Percentiles rank a stretch among this genome's conserved stretches.
phyloP scores from a whole-genome alignment of 371 early-diverging fungal genomes.

The Mortierella sp. region DNA sequence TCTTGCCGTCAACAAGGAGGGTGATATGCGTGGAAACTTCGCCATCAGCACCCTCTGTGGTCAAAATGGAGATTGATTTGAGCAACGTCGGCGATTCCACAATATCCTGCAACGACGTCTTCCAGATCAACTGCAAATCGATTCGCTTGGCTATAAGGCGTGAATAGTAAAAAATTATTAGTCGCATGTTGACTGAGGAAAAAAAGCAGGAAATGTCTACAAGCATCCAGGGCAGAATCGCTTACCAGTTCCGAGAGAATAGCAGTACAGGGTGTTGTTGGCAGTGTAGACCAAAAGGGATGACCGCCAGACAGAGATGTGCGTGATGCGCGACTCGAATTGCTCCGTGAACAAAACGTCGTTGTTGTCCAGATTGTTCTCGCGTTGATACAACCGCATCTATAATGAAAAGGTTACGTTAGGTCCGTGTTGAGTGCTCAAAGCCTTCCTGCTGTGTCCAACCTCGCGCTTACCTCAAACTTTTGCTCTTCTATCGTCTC shows the following conservation, averaged over 20 bases:
- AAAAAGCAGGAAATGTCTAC: background rate
- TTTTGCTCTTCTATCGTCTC: slow-evolving; percentile 60
- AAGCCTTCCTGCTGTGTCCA: background rate
- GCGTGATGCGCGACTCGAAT: slow-evolving; percentile 51
- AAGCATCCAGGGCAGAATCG: too few species aligned
- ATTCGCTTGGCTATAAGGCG: slow-evolving; percentile 41
- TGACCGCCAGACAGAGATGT: slow-evolving; percentile 64
- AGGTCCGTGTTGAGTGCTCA: background rate
- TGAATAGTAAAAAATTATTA: background rate
- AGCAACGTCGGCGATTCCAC: slow-evolving; percentile 59
- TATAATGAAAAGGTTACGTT: slow-evolving; percentile 43
- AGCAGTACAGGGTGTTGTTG: slow-evolving; percentile 76
- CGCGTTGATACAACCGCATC: slow-evolving; percentile 85
- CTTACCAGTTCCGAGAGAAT: slow-evolving; percentile 56
- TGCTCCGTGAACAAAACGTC: slow-evolving; percentile 69
- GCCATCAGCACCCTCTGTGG: slow-evolving; percentile 36
- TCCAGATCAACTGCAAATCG: slow-evolving; percentile 68
- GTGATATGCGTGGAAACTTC: slow-evolving; percentile 42
- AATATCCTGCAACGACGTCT: slow-evolving; percentile 78
- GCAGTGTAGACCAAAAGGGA: slow-evolving; percentile 76
- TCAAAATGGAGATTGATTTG: slow-evolving; percentile 47
- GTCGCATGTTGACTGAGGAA: background rate
- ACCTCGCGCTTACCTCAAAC: slow-evolving; percentile 70
- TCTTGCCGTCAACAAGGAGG: slow-evolving; percentile 50
- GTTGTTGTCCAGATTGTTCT: slow-evolving; percentile 79